These are phyloP conservation scores for Boletus tylopilopsis DNA, from an alignment of 768 basidiomycete genomes.

Conservation along the genomic window DNA sequence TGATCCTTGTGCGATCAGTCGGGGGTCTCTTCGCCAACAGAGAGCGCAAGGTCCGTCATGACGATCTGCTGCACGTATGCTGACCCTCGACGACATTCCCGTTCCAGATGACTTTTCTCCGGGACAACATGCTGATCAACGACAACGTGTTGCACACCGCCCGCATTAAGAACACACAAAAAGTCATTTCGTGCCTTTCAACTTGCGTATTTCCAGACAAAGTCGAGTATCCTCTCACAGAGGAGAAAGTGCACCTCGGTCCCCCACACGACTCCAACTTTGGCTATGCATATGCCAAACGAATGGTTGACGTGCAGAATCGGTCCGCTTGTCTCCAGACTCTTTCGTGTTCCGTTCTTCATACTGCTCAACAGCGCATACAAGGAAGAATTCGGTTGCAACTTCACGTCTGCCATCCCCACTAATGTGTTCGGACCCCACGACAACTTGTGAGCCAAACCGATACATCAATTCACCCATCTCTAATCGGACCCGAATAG, in stretches of 20 bases:
- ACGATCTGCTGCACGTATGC: background rate
- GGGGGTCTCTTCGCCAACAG: slow-evolving; percentile 96
- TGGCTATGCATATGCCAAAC: slow-evolving; percentile 94
- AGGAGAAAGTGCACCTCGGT: slow-evolving; percentile 88
- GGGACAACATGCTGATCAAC: slow-evolving; percentile 94
- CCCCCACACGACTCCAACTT: slow-evolving; percentile 94
- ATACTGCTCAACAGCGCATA: slow-evolving; percentile 61
- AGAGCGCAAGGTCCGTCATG: slow-evolving; percentile 71
- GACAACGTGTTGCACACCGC: slow-evolving; percentile 85
- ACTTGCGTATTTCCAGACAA: slow-evolving; percentile 98
- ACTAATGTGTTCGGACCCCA: slow-evolving; percentile 96
- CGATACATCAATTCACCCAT: background rate
- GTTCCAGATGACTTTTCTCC: slow-evolving; percentile 78
- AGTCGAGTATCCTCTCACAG: slow-evolving; percentile 89
- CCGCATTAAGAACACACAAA: slow-evolving; percentile 58
- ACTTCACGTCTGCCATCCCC: slow-evolving; percentile 95
- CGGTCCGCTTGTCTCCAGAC: slow-evolving; percentile 49
- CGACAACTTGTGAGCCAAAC: slow-evolving; percentile 76
- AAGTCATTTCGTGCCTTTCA: slow-evolving; percentile 92
- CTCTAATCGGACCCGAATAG: slow-evolving; percentile 36
- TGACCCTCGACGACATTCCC: background rate
- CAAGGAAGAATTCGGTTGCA: slow-evolving; percentile 91
- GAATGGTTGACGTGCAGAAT: slow-evolving; percentile 94
- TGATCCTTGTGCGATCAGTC: slow-evolving; percentile 43
- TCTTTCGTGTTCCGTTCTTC: background rate